Evolutionary conservation across 2,329 filamentous ascomycete species (phyloP).

Genomic region (Blumeria graminis): DNA sequence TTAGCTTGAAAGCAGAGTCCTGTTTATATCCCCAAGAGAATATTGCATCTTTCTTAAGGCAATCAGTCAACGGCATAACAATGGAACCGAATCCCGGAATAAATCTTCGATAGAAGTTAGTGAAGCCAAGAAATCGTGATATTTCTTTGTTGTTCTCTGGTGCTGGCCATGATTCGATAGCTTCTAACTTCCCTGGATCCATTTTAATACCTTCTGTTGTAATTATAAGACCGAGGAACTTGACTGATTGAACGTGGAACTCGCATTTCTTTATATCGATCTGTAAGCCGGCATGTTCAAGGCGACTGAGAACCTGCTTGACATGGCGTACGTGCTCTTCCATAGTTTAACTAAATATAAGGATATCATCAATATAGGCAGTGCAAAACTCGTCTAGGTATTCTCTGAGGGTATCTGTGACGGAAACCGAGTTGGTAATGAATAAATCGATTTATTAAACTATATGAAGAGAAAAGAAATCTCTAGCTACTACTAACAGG

Average conservation of each 20-base stretch:
- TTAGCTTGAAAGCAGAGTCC: neutral
- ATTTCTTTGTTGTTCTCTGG: neutral
- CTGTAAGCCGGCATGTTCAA: neutral
- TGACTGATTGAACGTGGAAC: neutral
- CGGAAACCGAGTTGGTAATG: too few species aligned
- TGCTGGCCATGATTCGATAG: neutral
- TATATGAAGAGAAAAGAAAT: too few species aligned
- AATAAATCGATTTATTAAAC: too few species aligned
- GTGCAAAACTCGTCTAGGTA: too few species aligned
- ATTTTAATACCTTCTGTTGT: neutral
- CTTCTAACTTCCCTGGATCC: neutral
- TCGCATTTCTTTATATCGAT: neutral
- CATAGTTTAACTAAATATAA: constrained; percentile 1
- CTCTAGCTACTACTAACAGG: too few species aligned
- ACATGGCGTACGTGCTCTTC: neutral
- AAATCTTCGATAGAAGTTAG: neutral
- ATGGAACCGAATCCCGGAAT: neutral
- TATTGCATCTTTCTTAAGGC: neutral
- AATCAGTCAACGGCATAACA: neutral
- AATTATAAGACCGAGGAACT: neutral
- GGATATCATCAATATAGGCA: too few species aligned
- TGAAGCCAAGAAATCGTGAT: neutral
- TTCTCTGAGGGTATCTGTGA: too few species aligned
- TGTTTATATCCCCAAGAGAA: neutral
- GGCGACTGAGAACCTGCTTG: neutral